Percentiles rank a stretch among this genome's conserved stretches.
These are phyloP conservation scores for Artemisia annua DNA, from an alignment of 129 eudicot genomes.

Conservation along the genomic window DNA sequence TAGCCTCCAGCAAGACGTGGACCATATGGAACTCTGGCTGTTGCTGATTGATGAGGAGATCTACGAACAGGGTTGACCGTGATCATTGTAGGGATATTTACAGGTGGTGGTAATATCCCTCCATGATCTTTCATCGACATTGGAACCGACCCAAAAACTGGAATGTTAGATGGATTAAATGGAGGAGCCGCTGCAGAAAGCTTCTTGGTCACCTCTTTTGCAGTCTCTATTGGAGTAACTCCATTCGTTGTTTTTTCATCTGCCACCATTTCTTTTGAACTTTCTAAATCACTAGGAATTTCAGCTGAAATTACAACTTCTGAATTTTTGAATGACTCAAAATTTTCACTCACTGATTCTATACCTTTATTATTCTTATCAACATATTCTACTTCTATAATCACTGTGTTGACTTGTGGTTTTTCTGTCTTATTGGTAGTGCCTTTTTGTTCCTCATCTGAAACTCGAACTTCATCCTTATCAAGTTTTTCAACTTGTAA, in stretches of 20 bases:
- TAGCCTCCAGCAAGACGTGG: constrained; percentile 88
- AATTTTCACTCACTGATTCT: constrained; percentile 22
- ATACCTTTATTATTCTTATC: not conserved
- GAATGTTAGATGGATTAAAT: constrained; percentile 67
- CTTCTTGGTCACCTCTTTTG: constrained; percentile 51
- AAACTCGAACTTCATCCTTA: constrained; percentile 30
- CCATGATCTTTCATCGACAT: constrained; percentile 59
- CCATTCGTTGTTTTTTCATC: constrained; percentile 34
- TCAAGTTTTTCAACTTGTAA: not conserved
- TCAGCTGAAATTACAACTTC: constrained; percentile 8
- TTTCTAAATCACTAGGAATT: constrained; percentile 25
- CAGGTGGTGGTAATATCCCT: constrained; percentile 84
- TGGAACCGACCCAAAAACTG: constrained; percentile 67
- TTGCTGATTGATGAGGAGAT: constrained; percentile 94
- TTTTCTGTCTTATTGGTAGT: constrained; percentile 22
- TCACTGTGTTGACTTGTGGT: constrained; percentile 4
- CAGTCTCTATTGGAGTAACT: constrained; percentile 34
- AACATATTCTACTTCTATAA: constrained; percentile 12
- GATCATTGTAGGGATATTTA: constrained; percentile 67
- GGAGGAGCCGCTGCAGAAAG: constrained; percentile 98
- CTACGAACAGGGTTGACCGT: constrained; percentile 68
- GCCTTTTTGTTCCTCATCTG: constrained; percentile 32
- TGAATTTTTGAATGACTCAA: constrained; percentile 26
- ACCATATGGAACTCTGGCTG: constrained; percentile 96
- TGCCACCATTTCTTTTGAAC: constrained; percentile 21